Conservation (phyloP, 1,284 basidiomycete genomes). For the Rhodofomes roseus region DNA sequence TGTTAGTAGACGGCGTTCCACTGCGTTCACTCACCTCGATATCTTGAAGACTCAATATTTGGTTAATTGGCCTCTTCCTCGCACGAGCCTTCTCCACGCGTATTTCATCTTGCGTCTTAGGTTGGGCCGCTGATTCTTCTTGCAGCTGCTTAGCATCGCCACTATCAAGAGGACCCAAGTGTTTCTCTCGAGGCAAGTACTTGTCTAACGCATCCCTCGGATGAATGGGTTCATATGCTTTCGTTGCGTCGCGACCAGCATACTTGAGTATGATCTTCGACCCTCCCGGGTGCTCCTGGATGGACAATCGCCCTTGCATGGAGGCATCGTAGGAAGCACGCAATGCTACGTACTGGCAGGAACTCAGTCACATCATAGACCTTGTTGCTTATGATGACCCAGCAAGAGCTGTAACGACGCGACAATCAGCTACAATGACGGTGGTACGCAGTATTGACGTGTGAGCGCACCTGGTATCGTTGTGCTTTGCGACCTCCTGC, state of each 20-base stretch:
- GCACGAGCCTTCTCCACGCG: conserved; percentile 61
- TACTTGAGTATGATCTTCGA: conserved; percentile 74
- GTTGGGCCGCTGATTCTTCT: conserved; percentile 36
- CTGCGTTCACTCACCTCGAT: conserved; percentile 63
- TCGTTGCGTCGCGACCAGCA: conserved; percentile 76
- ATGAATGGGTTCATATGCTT: conserved; percentile 71
- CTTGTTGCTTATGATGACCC: conserved; percentile 79
- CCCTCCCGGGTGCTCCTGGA: conserved; percentile 81
- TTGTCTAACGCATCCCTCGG: conserved; percentile 68
- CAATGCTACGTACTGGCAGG: conserved; percentile 45
- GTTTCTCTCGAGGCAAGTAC: conserved; percentile 58
- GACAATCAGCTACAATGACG: not conserved
- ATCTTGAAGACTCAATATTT: conserved; percentile 72
- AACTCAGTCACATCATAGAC: conserved; percentile 89
- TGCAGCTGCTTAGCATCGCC: conserved; percentile 45
- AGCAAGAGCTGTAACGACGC: conserved; percentile 56
- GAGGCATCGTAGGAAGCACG: not conserved
- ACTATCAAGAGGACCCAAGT: conserved; percentile 67
- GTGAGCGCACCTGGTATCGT: conserved; percentile 39
- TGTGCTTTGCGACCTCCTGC: conserved; percentile 49
- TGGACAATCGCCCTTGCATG: not conserved
- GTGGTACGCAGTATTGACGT: too few relatives aligned
- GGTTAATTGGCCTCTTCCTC: conserved; percentile 58
- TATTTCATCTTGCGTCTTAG: conserved; percentile 67
- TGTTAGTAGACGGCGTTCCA: too few relatives aligned